phyloP scores from a whole-genome alignment of 1,284 basidiomycete species.

The Singerocomus inundabilis region DNA sequence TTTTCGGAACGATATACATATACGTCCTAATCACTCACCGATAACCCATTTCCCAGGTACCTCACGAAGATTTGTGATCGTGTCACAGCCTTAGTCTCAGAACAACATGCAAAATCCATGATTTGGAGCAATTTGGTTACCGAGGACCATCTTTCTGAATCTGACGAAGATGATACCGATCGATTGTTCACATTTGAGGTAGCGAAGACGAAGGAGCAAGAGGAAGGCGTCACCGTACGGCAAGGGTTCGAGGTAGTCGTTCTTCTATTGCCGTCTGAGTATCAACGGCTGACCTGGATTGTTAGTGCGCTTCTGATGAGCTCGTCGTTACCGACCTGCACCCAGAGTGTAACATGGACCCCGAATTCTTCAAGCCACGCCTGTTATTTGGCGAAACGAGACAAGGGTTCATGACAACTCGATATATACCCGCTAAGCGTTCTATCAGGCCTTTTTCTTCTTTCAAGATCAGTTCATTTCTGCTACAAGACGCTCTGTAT shows the following conservation, averaged over 20 bases:
- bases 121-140: slow-evolving; percentile 40
- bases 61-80: slow-evolving; percentile 58
- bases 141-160: slow-evolving; percentile 28
- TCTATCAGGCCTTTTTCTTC: slow-evolving; percentile 3
- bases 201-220: slow-evolving; percentile 55
- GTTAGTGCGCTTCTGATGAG: slow-evolving; percentile 21
- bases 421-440: slow-evolving; percentile 25
- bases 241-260: slow-evolving; percentile 42
- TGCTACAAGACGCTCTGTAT: slow-evolving; percentile 24
- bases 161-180: slow-evolving; percentile 41
- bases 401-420: slow-evolving; percentile 34
- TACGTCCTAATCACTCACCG: neutral
- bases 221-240: slow-evolving; percentile 45
- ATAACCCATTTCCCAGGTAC: slow-evolving; percentile 37
- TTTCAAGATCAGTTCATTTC: slow-evolving; percentile 8
- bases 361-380: slow-evolving; percentile 26
- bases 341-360: slow-evolving; percentile 26
- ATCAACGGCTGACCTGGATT: neutral
- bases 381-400: slow-evolving; percentile 36
- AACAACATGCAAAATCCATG: slow-evolving; percentile 42
- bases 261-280: neutral
- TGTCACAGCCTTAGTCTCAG: slow-evolving; percentile 46
- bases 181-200: slow-evolving; percentile 58
- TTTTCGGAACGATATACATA: no score
- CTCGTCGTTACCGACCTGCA: slow-evolving; percentile 12